Percentiles rank a stretch among this genome's conserved stretches.
phyloP scores from a whole-genome alignment of 1,139 yeast genomes.

The Kodamaea ohmeri region DNA sequence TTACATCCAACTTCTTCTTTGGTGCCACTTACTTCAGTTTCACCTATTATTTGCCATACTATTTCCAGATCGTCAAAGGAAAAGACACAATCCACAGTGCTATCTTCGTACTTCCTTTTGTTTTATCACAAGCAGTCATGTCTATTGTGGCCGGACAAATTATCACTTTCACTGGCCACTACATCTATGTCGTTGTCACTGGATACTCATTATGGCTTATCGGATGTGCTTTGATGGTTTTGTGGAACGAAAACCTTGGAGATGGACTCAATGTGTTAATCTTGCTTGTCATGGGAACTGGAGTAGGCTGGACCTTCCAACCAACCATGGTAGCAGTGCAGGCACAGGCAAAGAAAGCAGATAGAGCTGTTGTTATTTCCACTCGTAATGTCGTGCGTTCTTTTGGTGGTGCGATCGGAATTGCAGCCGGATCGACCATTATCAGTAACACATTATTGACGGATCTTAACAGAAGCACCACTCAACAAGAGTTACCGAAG shows the following conservation, averaged over 20 bases:
- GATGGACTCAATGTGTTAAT: conserved; percentile 36
- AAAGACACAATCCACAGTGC: conserved; percentile 38
- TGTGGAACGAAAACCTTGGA: conserved; percentile 30
- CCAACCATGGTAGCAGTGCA: conserved; percentile 57
- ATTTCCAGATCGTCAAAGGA: conserved; percentile 49
- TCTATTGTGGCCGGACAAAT: conserved; percentile 45
- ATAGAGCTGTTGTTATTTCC: conserved; percentile 56
- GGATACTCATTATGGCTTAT: conserved; percentile 47
- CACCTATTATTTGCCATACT: conserved; percentile 48
- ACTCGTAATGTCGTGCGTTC: conserved; percentile 52
- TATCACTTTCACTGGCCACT: conserved; percentile 42
- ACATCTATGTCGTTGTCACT: conserved; percentile 36
- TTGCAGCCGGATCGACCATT: conserved; percentile 44
- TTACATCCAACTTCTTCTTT: conserved; percentile 45
- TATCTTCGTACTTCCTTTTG: conserved; percentile 41
- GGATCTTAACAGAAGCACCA: conserved; percentile 17
- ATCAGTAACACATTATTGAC: conserved; percentile 37
- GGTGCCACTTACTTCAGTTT: conserved; percentile 49
- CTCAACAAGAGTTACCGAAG: conserved; percentile 11
- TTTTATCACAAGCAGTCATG: conserved; percentile 36
- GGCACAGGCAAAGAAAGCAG: conserved; percentile 49
- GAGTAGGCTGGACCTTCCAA: conserved; percentile 53
- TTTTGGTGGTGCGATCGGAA: conserved; percentile 55
- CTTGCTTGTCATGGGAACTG: conserved; percentile 45
- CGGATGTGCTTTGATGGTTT: conserved; percentile 37